These are phyloP conservation scores for Fusarium coffeatum DNA, from an alignment of 2,329 filamentous ascomycete species.

Conservation along the genomic window DNA sequence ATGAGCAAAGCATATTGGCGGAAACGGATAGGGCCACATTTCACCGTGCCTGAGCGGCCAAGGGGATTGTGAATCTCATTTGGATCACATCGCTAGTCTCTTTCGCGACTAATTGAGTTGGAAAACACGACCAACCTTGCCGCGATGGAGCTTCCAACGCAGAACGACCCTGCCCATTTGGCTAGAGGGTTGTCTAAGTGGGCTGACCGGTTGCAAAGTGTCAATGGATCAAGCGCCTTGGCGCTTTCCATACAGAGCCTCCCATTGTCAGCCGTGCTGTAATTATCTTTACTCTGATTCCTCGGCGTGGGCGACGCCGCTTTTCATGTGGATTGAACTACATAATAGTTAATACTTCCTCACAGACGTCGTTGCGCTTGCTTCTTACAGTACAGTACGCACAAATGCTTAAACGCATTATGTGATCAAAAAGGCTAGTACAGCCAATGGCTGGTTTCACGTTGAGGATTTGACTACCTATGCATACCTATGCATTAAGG, in stretches of 20 bases:
- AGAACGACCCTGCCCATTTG: neutral
- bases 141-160: neutral
- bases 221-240: slow-evolving; percentile 39
- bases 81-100: slow-evolving; percentile 11
- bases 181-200: slow-evolving; percentile 13
- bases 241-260: slow-evolving; percentile 34
- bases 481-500: neutral
- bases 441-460: neutral
- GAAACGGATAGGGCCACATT: slow-evolving; percentile 6
- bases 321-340: slow-evolving; percentile 24
- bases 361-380: slow-evolving; percentile 14
- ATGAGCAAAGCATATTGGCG: neutral
- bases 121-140: neutral
- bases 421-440: neutral
- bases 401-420: neutral
- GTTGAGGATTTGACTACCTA: neutral
- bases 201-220: slow-evolving; percentile 26
- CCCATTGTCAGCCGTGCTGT: slow-evolving; percentile 38
- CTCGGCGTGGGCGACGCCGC: slow-evolving; percentile 15
- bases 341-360: slow-evolving; percentile 8
- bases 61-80: neutral
- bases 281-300: slow-evolving; percentile 40
- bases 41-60: slow-evolving; percentile 1
- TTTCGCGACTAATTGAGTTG: slow-evolving; percentile 1
- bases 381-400: neutral